phyloP scores from a whole-genome alignment of 352 stramenopile genomes.

The Phytophthora hibernalis region DNA sequence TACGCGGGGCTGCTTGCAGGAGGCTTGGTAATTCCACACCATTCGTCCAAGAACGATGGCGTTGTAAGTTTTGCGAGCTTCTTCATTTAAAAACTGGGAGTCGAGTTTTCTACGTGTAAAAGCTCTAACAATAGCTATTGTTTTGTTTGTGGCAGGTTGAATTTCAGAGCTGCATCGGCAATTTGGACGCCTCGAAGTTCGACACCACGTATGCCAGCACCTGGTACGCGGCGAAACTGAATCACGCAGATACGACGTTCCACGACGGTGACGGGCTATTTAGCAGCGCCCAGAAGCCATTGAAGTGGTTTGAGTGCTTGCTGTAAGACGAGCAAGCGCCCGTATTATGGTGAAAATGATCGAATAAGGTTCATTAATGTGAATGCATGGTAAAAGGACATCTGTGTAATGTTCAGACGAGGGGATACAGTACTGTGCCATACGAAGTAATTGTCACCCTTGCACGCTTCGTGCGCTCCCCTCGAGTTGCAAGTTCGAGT shows the following conservation, averaged over 20 bases:
- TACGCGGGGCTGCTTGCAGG: slow-evolving; percentile 38
- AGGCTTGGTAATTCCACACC: slow-evolving; percentile 48
- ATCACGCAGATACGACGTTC: slow-evolving; percentile 67
- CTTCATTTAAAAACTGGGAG: background rate
- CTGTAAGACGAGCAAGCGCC: slow-evolving; percentile 23
- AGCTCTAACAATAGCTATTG: slow-evolving; percentile 2
- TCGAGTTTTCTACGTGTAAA: background rate
- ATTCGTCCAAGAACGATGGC: slow-evolving; percentile 61
- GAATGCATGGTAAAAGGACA: background rate
- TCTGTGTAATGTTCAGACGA: background rate
- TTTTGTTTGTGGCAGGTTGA: slow-evolving; percentile 50
- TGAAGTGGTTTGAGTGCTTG: slow-evolving; percentile 70
- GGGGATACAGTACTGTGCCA: too few species aligned
- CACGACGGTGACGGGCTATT: slow-evolving; percentile 62
- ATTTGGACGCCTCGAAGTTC: slow-evolving; percentile 47
- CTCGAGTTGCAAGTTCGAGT: too few species aligned
- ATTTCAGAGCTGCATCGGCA: slow-evolving; percentile 60
- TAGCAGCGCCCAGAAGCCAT: slow-evolving; percentile 54
- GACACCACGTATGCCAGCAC: slow-evolving; percentile 38
- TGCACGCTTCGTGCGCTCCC: too few species aligned
- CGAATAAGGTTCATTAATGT: slow-evolving; percentile 9
- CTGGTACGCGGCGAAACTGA: slow-evolving; percentile 67
- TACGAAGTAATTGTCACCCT: too few species aligned
- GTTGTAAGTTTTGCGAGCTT: slow-evolving; percentile 39
- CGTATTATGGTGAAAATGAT: background rate